Evolutionary conservation across 2,329 filamentous ascomycete species (phyloP).

Genomic region (Fusarium dimerum): DNA sequence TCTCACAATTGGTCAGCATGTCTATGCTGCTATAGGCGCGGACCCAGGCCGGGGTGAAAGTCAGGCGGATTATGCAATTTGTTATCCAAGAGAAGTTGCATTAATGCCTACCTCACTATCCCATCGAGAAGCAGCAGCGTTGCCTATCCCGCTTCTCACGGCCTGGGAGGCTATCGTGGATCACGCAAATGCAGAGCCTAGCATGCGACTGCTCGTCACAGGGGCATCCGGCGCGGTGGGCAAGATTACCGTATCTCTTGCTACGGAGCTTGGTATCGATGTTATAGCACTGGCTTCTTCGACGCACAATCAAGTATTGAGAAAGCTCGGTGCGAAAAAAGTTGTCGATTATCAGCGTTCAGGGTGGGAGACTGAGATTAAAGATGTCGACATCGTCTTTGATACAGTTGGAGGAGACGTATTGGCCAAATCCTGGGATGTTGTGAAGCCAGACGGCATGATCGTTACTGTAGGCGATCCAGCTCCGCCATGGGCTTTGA

Average conservation of each 20-base stretch:
- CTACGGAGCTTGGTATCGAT: slow-evolving; percentile 17
- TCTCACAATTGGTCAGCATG: neutral
- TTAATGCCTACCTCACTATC: slow-evolving; percentile 4
- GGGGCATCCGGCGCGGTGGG: slow-evolving; percentile 18
- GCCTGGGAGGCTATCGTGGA: slow-evolving; percentile 11
- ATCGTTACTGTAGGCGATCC: slow-evolving; percentile 40
- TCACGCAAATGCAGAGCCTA: rapidly evolving
- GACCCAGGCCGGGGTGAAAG: neutral
- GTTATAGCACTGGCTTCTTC: slow-evolving; percentile 33
- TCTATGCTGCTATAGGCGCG: slow-evolving; percentile 1
- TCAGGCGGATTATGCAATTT: slow-evolving; percentile 6
- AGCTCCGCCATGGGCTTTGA: slow-evolving; percentile 35
- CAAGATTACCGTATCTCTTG: slow-evolving; percentile 31
- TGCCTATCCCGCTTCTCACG: slow-evolving; percentile 12
- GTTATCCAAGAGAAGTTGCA: neutral
- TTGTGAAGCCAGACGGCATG: slow-evolving; percentile 29
- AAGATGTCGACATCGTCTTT: slow-evolving; percentile 3
- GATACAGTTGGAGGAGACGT: slow-evolving; percentile 8
- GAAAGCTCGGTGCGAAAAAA: slow-evolving; percentile 20
- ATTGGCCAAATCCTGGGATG: slow-evolving; percentile 31
- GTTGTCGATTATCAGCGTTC: slow-evolving; percentile 29
- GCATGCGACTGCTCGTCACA: slow-evolving; percentile 1
- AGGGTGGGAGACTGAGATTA: slow-evolving; percentile 19
- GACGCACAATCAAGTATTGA: slow-evolving; percentile 14
- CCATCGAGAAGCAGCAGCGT: neutral